Evolutionary conservation across 1,284 basidiomycete species (phyloP).

Genomic region (Volvariella volvacea): DNA sequence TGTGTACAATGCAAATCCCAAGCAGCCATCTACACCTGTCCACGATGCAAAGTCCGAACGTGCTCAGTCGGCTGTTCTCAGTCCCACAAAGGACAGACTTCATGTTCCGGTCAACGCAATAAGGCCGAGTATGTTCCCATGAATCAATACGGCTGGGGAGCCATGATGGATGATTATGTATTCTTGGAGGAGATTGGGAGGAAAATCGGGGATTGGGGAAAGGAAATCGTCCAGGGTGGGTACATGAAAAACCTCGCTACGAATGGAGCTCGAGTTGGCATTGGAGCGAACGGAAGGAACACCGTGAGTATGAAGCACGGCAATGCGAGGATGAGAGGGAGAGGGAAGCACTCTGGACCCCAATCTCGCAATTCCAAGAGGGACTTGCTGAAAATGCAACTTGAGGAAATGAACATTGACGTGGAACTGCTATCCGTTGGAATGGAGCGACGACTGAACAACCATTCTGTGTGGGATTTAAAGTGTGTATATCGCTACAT

Average conservation of each 20-base stretch:
- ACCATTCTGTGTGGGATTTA: conserved; percentile 77
- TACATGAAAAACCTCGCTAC: conserved; percentile 22
- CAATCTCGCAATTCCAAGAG: conserved; percentile 38
- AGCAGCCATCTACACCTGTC: conserved; percentile 72
- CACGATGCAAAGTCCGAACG: conserved; percentile 61
- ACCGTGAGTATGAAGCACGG: neutral
- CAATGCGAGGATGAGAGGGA: conserved; percentile 16
- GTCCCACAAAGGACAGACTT: conserved; percentile 60
- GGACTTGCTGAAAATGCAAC: conserved; percentile 57
- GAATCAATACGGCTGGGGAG: conserved; percentile 75
- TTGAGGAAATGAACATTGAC: conserved; percentile 61
- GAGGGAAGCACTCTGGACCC: conserved; percentile 10
- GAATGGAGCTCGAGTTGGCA: conserved; percentile 24
- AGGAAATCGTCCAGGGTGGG: conserved; percentile 57
- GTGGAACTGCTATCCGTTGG: conserved; percentile 73
- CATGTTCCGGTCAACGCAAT: conserved; percentile 72
- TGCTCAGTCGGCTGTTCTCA: conserved; percentile 72
- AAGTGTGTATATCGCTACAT: conserved; percentile 45
- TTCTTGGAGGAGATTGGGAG: conserved; percentile 78
- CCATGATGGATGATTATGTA: conserved; percentile 80
- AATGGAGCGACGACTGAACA: conserved; percentile 73
- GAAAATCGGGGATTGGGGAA: conserved; percentile 64
- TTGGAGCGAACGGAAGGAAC: conserved; percentile 10
- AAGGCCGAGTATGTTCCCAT: conserved; percentile 70
- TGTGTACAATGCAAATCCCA: conserved; percentile 45